Percentiles rank a stretch among this genome's conserved stretches.
These are phyloP conservation scores for Oryza brachyantha DNA, from an alignment of 176 grass and related monocot species.

Conservation along the genomic window DNA sequence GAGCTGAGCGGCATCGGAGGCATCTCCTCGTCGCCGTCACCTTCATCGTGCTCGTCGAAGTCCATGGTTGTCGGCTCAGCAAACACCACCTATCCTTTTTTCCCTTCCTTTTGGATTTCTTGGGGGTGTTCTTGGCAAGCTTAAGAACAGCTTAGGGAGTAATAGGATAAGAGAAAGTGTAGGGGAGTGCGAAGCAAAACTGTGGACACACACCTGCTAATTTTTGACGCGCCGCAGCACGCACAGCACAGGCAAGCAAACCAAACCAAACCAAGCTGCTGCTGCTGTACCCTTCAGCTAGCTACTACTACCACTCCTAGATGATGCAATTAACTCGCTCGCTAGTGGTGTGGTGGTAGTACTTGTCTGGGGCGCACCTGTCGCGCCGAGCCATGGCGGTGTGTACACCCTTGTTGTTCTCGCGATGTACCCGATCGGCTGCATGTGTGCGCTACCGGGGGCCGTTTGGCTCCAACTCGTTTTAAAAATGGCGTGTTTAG, in stretches of 20 bases:
- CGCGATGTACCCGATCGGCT: neutral
- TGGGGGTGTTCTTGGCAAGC: constrained; percentile 26
- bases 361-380: constrained; percentile 4
- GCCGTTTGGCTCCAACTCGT: constrained; percentile 10
- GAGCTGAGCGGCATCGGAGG: constrained; percentile 47
- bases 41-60: constrained; percentile 61
- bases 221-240: constrained; percentile 35
- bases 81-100: neutral
- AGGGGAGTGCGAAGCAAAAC: neutral
- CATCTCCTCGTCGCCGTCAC: constrained; percentile 57
- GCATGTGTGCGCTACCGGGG: neutral
- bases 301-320: neutral
- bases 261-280: constrained; percentile 28
- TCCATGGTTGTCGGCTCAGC: constrained; percentile 39
- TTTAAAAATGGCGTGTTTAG: neutral
- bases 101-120: constrained; percentile 20
- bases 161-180: constrained; percentile 35
- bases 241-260: neutral
- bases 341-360: neutral
- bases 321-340: constrained; percentile 30
- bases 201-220: constrained; percentile 36
- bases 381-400: neutral
- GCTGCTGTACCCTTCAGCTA: constrained; percentile 26
- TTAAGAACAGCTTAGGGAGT: constrained; percentile 48
- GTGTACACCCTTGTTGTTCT: neutral